Base-by-base conservation (phyloP, 177 flowering plant genomes). In the Vitis hybrid region DNA sequence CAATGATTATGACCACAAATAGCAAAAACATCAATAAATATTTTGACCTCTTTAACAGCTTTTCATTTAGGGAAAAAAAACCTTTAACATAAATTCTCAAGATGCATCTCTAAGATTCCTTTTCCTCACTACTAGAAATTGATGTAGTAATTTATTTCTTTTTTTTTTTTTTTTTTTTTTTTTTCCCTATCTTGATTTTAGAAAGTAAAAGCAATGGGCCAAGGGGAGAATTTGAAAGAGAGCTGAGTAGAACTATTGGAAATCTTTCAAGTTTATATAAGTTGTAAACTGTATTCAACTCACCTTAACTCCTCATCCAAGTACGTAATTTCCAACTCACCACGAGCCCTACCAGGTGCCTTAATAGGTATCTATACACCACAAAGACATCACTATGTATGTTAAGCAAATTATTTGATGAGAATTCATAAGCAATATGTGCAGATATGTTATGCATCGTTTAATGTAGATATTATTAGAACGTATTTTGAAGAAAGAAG, bases 251-350 rank as follows among this genome's bases (percentile, higher is more conserved):
- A 40, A 40, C 48, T 40, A 40, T 40, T 6, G 48, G 30, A 27
- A 27, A 27, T 3, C 48, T 40, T 40, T 40, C 48, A 40, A 40
- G 48, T 7, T 40, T 7, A 40, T 40, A 40, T 40, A 6, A 40
- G 48, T 40, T 40, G 9, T 40, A 40, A 5, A 40, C 48, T 40
- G 9, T 40, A 40, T 40, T 54, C 54, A 57, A 74, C 83, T 83
- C 66, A 91, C 98, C 98, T 75, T 67, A 93, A 62, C 63, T 93
- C 97, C 67, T 90, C 89, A 72, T 91, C 98, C 77, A 91, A 80
- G 73, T 88, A 93, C 21, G 94, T 91, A 21, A 90, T 91, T 72
- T 93, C 98, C 69, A 93, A 66, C 77, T 85, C 86, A 46, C 97
- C 95, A 60, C 85, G 88, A 73, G 87, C 93, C 68, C 83, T 80